Evolutionary conservation across 208 protist species (phyloP).

Genomic region (Wallacemonas sp.): DNA sequence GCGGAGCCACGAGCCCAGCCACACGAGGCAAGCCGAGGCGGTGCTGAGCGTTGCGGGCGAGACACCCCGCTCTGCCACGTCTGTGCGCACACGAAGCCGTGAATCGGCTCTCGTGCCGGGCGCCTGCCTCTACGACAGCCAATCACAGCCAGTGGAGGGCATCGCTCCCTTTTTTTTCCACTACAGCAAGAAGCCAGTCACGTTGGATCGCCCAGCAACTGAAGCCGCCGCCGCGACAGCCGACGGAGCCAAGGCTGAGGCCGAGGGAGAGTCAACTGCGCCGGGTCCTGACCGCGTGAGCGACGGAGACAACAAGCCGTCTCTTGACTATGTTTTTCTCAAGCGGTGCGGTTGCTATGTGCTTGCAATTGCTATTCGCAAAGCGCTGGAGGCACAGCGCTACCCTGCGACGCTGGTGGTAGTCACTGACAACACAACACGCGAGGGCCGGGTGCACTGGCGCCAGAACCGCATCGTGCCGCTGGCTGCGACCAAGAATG

Average conservation of each 20-base stretch:
- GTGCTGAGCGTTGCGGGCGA: neutral
- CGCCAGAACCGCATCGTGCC: conserved; percentile 44
- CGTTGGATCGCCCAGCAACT: neutral
- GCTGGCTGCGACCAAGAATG: conserved; percentile 22
- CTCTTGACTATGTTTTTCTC: conserved; percentile 30
- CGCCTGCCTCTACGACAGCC: conserved; percentile 2
- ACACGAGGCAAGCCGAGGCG: neutral
- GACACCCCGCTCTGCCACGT: too few relatives aligned
- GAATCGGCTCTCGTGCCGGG: too few relatives aligned
- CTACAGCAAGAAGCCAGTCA: neutral
- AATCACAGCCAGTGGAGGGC: neutral
- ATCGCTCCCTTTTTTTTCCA: conserved; percentile 22
- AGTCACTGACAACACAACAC: conserved; percentile 61
- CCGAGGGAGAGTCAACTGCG: neutral
- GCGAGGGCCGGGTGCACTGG: conserved; percentile 61
- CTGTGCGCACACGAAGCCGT: too few relatives aligned
- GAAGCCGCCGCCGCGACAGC: neutral
- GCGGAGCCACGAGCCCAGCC: neutral
- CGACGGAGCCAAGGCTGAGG: neutral
- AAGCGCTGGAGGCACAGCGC: conserved; percentile 22
- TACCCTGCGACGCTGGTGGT: conserved; percentile 57
- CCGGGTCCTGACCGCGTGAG: too few relatives aligned
- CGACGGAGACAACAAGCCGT: neutral
- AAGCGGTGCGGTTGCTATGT: conserved; percentile 36
- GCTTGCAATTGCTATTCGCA: conserved; percentile 40